Percentiles rank a stretch among this genome's conserved stretches.
Evolutionary conservation across 2,329 filamentous ascomycete species (phyloP).

Genomic region (Trichoderma endophyticum): DNA sequence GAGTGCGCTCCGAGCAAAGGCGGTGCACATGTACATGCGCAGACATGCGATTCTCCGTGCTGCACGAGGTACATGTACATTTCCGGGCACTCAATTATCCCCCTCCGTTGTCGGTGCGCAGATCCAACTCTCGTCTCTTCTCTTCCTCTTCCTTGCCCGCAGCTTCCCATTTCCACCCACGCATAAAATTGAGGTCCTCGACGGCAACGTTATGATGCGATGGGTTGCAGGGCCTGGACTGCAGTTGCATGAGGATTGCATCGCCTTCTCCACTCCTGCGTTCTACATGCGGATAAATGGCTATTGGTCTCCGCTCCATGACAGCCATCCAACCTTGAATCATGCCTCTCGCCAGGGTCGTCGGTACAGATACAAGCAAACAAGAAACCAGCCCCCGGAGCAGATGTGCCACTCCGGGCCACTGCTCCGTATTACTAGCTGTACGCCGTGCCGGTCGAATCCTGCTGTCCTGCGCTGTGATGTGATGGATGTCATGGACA

Average conservation of each 20-base stretch:
- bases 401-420: neutral
- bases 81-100: neutral
- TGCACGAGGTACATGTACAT: neutral
- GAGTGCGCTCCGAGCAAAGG: neutral
- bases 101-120: conserved; percentile 3
- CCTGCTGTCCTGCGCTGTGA: neutral
- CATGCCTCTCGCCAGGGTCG: conserved; percentile 3
- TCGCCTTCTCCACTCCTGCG: neutral
- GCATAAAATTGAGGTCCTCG: neutral
- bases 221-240: neutral
- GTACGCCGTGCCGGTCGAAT: neutral
- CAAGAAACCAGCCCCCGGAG: neutral
- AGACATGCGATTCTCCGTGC: no score
- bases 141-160: neutral
- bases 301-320: neutral
- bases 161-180: neutral
- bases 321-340: conserved; percentile 7
- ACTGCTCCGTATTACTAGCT: conserved; percentile 1
- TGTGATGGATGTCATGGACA: neutral
- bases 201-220: neutral
- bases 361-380: neutral
- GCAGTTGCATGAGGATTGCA: neutral
- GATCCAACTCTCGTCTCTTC: neutral
- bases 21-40: neutral
- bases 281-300: conserved; percentile 11